Evolutionary conservation across 768 basidiomycete species (phyloP).

Genomic region (Calocera viscosa): DNA sequence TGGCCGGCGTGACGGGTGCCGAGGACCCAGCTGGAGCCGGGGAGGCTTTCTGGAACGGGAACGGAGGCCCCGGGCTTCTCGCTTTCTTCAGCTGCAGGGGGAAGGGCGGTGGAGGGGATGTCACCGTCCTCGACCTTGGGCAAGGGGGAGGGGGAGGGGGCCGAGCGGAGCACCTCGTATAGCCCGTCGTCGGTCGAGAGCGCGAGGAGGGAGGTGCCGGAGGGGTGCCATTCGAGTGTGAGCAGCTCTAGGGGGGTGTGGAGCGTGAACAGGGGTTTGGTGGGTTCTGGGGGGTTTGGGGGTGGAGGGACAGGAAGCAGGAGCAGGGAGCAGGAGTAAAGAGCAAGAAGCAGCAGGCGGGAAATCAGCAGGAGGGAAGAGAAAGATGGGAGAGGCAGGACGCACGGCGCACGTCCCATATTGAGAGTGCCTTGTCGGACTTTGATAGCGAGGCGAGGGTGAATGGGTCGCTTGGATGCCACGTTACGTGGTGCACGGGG

Average conservation of each 20-base stretch:
- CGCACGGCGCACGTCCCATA: constrained; percentile 77
- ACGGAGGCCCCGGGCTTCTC: neutral
- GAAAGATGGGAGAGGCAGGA: constrained; percentile 14
- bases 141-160: neutral
- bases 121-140: neutral
- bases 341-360: too few species aligned
- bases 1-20: neutral
- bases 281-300: constrained; percentile 3
- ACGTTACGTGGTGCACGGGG: constrained; percentile 70
- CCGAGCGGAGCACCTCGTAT: neutral
- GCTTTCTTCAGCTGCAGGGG: neutral
- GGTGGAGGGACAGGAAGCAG: too few species aligned
- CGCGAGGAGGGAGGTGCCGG: neutral
- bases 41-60: neutral
- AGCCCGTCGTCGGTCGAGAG: neutral
- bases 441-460: constrained; percentile 69
- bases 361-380: neutral
- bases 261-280: neutral
- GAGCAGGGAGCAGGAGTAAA: too few species aligned
- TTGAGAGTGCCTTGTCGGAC: constrained; percentile 59
- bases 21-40: neutral
- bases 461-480: constrained; percentile 78
- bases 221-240: neutral
- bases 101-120: neutral
- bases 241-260: neutral